Evolutionary conservation across 768 basidiomycete genomes (phyloP).

Genomic region (Boletus subcaerulescens): DNA sequence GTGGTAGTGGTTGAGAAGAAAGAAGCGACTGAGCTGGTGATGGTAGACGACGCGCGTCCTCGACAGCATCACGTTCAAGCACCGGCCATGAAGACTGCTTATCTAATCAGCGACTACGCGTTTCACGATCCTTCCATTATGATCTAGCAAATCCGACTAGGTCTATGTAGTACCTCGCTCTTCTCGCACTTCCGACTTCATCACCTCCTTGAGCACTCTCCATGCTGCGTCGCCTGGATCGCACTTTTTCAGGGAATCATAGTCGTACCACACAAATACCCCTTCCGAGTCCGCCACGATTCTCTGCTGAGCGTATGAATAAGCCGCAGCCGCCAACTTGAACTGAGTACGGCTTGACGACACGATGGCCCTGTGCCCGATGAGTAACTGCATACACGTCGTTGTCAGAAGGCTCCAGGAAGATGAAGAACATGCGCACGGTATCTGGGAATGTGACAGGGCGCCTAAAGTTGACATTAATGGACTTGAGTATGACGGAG

Average conservation of each 20-base stretch:
- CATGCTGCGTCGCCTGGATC: constrained; percentile 53
- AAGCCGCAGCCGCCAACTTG: constrained; percentile 51
- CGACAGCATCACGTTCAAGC: not conserved
- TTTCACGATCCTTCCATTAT: constrained; percentile 25
- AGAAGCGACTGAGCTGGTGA: constrained; percentile 3
- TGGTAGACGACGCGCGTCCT: constrained; percentile 33
- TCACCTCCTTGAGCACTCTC: constrained; percentile 29
- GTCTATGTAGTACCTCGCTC: too few relatives aligned
- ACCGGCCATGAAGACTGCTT: constrained; percentile 16
- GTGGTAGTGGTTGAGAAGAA: constrained; percentile 11
- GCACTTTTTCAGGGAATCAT: constrained; percentile 61
- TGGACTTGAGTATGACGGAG: constrained; percentile 72
- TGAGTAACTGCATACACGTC: constrained; percentile 45
- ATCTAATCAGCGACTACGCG: constrained; percentile 9
- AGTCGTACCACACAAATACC: constrained; percentile 76
- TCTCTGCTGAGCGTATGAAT: constrained; percentile 59
- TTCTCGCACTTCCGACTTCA: constrained; percentile 21
- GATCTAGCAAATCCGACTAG: too few relatives aligned
- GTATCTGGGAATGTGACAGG: constrained; percentile 79
- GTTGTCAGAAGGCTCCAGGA: constrained; percentile 1
- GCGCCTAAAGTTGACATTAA: constrained; percentile 61
- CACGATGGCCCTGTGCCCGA: constrained; percentile 56
- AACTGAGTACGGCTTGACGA: constrained; percentile 43
- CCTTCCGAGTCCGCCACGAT: constrained; percentile 66
- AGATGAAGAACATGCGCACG: constrained; percentile 37